A percentile compares a stretch with the other conserved stretches of the same genome.
phyloP scores from a whole-genome alignment of 164 flowering plant species.

The Kalanchoe fedtschenkoi region DNA sequence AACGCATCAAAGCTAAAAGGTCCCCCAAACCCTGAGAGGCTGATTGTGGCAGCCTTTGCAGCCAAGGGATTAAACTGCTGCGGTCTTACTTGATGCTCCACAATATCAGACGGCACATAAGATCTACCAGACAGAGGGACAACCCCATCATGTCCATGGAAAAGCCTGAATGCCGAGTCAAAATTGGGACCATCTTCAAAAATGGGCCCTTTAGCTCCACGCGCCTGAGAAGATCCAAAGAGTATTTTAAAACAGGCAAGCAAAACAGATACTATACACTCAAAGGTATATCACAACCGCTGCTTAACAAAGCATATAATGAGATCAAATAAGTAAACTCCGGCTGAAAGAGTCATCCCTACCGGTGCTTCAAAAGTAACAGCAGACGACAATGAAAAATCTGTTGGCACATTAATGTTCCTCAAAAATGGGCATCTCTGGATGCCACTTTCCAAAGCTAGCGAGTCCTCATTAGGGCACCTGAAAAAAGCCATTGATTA shows the following conservation, averaged over 20 bases:
- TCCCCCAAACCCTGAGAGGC: slow-evolving; percentile 92
- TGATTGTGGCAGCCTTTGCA: slow-evolving; percentile 92
- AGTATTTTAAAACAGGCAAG: not conserved
- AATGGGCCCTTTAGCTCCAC: slow-evolving; percentile 70
- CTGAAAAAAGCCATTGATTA: slow-evolving; percentile 25
- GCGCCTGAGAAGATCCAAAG: slow-evolving; percentile 26
- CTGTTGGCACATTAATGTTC: slow-evolving; percentile 87
- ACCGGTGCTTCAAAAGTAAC: slow-evolving; percentile 58
- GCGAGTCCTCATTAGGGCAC: slow-evolving; percentile 28
- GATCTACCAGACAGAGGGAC: slow-evolving; percentile 83
- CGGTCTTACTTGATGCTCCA: slow-evolving; percentile 21
- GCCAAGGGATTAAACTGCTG: slow-evolving; percentile 85
- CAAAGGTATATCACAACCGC: no score
- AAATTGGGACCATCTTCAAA: slow-evolving; percentile 97
- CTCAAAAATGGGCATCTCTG: slow-evolving; percentile 78
- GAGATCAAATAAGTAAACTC: not conserved
- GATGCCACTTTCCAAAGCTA: slow-evolving; percentile 28
- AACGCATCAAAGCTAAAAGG: slow-evolving; percentile 78
- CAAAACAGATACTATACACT: not conserved
- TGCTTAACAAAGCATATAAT: not conserved
- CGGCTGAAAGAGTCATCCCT: slow-evolving; percentile 14
- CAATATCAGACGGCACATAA: slow-evolving; percentile 21
- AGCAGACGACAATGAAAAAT: slow-evolving; percentile 58
- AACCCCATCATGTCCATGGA: slow-evolving; percentile 92
- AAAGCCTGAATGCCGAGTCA: slow-evolving; percentile 83